Conservation (phyloP, 345 rosid genomes). For the Tarenaya hassleriana region DNA sequence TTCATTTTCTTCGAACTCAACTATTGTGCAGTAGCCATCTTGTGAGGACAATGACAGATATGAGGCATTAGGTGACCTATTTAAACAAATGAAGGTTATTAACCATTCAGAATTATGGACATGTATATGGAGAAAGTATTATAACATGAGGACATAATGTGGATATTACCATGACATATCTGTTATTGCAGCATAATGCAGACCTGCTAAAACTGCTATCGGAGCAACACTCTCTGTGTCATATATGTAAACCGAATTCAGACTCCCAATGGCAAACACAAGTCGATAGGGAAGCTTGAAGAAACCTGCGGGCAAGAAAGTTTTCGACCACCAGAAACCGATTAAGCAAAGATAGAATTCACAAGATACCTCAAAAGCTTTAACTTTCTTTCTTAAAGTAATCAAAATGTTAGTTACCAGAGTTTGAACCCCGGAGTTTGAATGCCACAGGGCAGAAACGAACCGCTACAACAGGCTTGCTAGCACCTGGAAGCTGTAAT, state of each 20-base stretch:
- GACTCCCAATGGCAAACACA: conserved; percentile 80
- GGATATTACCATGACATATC: conserved; percentile 69
- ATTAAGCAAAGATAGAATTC: not conserved
- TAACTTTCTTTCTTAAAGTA: not conserved
- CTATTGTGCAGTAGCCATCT: conserved; percentile 90
- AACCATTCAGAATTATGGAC: conserved; percentile 11
- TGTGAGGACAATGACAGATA: conserved; percentile 78
- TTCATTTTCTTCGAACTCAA: conserved; percentile 71
- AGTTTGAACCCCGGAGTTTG: conserved; percentile 45
- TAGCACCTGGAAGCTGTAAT: conserved; percentile 76
- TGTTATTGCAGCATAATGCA: conserved; percentile 92
- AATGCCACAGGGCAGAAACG: conserved; percentile 77
- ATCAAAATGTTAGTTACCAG: conserved; percentile 39
- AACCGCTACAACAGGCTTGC: conserved; percentile 88
- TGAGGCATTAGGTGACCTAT: conserved; percentile 59
- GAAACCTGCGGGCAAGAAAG: conserved; percentile 34
- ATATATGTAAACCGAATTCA: conserved; percentile 84
- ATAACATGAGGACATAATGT: not conserved
- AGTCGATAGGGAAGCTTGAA: conserved; percentile 94
- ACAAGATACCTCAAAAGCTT: not conserved
- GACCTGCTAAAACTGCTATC: conserved; percentile 71
- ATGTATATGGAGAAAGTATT: not conserved
- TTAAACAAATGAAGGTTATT: conserved; percentile 19
- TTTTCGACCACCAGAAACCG: not conserved
- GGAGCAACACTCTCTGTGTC: conserved; percentile 78